Evolutionary conservation across 108 stramenopile genomes (phyloP).

Genomic region (Stephanodiscus triporus): DNA sequence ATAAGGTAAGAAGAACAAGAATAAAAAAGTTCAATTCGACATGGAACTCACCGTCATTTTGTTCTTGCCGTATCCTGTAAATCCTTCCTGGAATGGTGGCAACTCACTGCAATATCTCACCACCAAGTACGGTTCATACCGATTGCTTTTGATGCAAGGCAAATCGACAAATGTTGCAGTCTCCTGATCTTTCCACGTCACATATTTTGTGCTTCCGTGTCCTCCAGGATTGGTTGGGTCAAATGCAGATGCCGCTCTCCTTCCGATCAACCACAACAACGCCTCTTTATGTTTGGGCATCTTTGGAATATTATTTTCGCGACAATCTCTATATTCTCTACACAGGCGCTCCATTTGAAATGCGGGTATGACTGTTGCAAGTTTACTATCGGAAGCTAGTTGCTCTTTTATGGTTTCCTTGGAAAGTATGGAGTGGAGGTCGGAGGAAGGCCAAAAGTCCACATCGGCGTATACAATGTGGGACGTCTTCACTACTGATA

Average conservation of each 20-base stretch:
- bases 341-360: constrained; percentile 78
- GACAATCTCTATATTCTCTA: constrained; percentile 60
- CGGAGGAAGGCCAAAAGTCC: constrained; percentile 84
- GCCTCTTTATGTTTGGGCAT: constrained; percentile 62
- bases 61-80: constrained; percentile 87
- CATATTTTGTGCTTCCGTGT: constrained; percentile 79
- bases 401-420: constrained; percentile 32
- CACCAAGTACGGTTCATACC: constrained; percentile 86
- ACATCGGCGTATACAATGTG: constrained; percentile 88
- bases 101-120: constrained; percentile 72
- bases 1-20: background rate
- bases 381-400: constrained; percentile 51
- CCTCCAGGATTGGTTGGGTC: constrained; percentile 86
- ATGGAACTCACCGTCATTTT: constrained; percentile 57
- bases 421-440: constrained; percentile 60
- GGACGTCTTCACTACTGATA: constrained; percentile 62
- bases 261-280: constrained; percentile 36
- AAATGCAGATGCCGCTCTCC: constrained; percentile 55
- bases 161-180: constrained; percentile 52
- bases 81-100: constrained; percentile 79
- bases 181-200: constrained; percentile 57
- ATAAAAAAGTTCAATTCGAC: background rate
- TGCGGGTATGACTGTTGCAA: constrained; percentile 77
- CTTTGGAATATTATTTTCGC: constrained; percentile 58
- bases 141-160: constrained; percentile 73